phyloP scores from a whole-genome alignment of 148 eudicot genomes.

The Diospyros lotus region DNA sequence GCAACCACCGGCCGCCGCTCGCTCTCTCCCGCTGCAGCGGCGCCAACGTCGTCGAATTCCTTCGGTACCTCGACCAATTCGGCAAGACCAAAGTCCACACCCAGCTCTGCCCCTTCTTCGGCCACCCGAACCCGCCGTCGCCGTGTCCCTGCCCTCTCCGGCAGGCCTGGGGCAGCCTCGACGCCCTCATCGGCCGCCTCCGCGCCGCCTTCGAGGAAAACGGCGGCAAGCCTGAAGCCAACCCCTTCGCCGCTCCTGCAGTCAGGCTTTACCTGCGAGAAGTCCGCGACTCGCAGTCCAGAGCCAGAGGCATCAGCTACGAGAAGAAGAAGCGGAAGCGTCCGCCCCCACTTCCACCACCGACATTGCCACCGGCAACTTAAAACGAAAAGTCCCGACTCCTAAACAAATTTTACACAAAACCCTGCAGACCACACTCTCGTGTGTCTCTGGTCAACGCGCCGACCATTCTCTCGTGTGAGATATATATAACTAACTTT shows the following conservation, averaged over 20 bases:
- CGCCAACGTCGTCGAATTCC: slow-evolving; percentile 63
- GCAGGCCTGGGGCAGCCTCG: slow-evolving; percentile 74
- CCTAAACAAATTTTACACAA: not conserved
- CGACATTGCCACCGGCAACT: slow-evolving; percentile 8
- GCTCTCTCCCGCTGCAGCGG: slow-evolving; percentile 56
- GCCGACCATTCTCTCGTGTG: too few relatives aligned
- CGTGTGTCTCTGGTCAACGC: too few relatives aligned
- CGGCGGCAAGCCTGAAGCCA: slow-evolving; percentile 50
- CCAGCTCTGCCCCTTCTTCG: slow-evolving; percentile 49
- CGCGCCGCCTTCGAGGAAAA: slow-evolving; percentile 66
- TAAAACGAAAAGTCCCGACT: not conserved
- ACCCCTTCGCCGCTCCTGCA: slow-evolving; percentile 63
- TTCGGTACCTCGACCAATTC: slow-evolving; percentile 57
- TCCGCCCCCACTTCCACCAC: slow-evolving; percentile 3
- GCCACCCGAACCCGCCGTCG: slow-evolving; percentile 61
- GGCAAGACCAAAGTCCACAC: slow-evolving; percentile 63
- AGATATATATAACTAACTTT: too few relatives aligned
- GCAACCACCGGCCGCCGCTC: slow-evolving; percentile 65
- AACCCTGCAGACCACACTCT: not conserved
- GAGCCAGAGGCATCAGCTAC: slow-evolving; percentile 58
- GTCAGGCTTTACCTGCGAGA: slow-evolving; percentile 56
- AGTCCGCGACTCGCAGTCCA: slow-evolving; percentile 53
- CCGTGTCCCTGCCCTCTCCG: slow-evolving; percentile 65
- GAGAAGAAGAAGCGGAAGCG: slow-evolving; percentile 66
- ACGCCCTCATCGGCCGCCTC: slow-evolving; percentile 62